Evolutionary conservation across 176 grass and related monocot species (phyloP), one percentile per base, ranked within the genome.

Genomic region (Musa acuminata): DNA sequence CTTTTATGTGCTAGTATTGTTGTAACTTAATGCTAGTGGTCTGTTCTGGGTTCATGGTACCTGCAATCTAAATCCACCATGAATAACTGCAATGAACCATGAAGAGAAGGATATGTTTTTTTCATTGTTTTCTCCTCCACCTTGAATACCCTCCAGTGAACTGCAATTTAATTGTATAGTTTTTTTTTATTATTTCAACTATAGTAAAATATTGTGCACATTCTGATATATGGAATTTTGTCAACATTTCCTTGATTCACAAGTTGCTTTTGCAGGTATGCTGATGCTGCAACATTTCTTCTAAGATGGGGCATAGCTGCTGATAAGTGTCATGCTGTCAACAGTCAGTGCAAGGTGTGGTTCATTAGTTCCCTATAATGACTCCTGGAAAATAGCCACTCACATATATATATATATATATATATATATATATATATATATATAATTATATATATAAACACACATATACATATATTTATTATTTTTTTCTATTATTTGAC

Each of bases 311-410:
- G 95, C 74, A 69, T 89, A 25, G 91, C 91, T 83, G 95, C 95
- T 57, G 95, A 99, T 84, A 94, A 99, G 72, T 91, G 88, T 78
- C 89, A 87, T 88, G 91, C 95, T n/a, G 70, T 86, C 22, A 89
- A 99, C 76, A 99, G 95, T 79, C 95, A 99, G 74, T 99, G 95
- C 95, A 99, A 99, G 88, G 95, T 98, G 74, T 75, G 58, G 51
- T 24, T 64, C 48, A 12, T 65, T 14, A 62, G 57, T 66, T 75
- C 20, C 78, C 13, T 25, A 57, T 2, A 11, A 59, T 83, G 27
- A 54, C 67, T 85, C 43, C 65, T 62, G 14, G 12, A 53, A 72
- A 9, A 75, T 3, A 25, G 54, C 11, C 2, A 54, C 13, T 73
- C 57, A 3, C 13, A 2, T n/a, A 35, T 35, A 35, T 35, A 35